These are phyloP conservation scores for Botrytis tulipae DNA, from an alignment of 2,329 filamentous ascomycete genomes.

Conservation along the genomic window DNA sequence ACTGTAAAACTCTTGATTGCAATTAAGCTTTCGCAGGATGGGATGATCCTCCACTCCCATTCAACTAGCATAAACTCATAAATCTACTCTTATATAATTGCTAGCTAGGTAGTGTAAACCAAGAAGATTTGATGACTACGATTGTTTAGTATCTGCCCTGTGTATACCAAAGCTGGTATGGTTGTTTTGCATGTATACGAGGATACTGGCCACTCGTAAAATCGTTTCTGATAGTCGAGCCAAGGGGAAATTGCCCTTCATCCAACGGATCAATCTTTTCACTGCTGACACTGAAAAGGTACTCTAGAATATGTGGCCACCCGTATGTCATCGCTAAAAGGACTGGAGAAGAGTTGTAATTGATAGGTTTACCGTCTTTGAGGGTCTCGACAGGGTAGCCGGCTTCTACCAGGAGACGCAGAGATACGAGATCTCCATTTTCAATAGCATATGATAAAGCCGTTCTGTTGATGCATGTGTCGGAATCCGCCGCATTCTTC, in stretches of 20 bases:
- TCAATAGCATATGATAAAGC: neutral
- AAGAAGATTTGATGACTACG: neutral
- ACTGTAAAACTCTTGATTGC: too few species aligned
- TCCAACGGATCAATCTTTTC: neutral
- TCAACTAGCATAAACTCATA: neutral
- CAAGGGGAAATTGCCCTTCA: neutral
- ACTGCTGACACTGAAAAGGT: neutral
- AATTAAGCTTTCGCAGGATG: neutral
- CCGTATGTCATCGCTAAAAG: neutral
- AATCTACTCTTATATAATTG: neutral
- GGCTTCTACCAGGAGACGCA: neutral
- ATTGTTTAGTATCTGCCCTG: neutral
- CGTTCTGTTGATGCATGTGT: rapidly evolving
- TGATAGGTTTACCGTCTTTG: too few species aligned
- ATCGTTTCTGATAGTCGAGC: neutral
- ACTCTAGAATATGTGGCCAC: neutral
- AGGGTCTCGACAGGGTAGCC: neutral
- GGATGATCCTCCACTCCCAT: neutral
- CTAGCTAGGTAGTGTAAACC: neutral
- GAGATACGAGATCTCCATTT: neutral
- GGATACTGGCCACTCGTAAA: neutral
- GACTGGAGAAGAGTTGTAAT: neutral
- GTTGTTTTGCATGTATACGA: neutral
- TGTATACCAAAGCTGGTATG: neutral
- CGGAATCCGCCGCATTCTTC: neutral